Evolutionary conservation across 2,329 filamentous ascomycete genomes (phyloP), one percentile per base, ranked within the genome.

Genomic region (Xylariaceae sp.): DNA sequence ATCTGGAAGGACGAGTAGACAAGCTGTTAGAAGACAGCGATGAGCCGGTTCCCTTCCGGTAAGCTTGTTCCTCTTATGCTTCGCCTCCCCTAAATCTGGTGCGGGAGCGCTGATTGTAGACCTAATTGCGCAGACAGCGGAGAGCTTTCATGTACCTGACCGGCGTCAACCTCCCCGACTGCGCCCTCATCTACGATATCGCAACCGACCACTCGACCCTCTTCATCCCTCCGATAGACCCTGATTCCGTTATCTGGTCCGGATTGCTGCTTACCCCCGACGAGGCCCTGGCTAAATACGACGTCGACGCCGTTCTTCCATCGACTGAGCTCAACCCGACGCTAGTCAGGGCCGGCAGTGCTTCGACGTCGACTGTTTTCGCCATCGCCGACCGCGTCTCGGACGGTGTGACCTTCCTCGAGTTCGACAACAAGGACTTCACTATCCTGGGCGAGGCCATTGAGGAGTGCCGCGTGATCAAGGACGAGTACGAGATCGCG

Each of bases 81-180:
- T 23, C n/a, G 19, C 18, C 12, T 40, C 7, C 16, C 20, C 7
- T 48, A 6, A 20, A 3, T 12, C 2, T 6, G 19, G 6, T 14
- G 20, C 20, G 5, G 18, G 23, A n/a, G 32, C 10, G 20, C 20
- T n/a, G 1, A 18, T 19, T 7, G 7, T 37, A 20, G 12, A 42
- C 7, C 41, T 32, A 9, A 41, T 10, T 20, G 21, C 20, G 26
- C 64, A 92, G 91, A 63, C 93, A 97, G 76, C 90, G 93, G 61
- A 88, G 95, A 52, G 90, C 87, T 73, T 99, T 99, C 78, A 97
- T 90, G 83, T 99, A 99, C 75, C 81, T 98, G 44, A 93, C 91
- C 20, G 95, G 95, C 65, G 96, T 87, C 70, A 64, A 80, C 60
- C 81, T 96, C 26, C 84, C 93, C 56, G 92, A 97, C 74, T 89